A percentile compares a stretch with the other conserved stretches of the same genome.
phyloP scores from a whole-genome alignment of 2,329 filamentous ascomycete genomes.

The Chaetoscypha palmicola region DNA sequence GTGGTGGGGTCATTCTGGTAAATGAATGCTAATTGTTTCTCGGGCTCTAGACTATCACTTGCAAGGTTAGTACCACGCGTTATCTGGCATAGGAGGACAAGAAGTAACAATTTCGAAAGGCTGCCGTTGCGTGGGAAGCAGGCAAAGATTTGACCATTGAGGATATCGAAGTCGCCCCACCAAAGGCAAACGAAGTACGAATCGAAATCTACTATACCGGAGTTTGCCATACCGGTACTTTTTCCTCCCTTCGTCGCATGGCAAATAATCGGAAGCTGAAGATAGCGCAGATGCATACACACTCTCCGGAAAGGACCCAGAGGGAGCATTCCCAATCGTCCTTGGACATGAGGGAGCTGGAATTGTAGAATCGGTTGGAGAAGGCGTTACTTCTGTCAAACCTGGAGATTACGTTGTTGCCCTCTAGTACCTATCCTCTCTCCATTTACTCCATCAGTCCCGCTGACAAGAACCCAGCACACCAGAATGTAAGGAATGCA shows the following conservation, averaged over 20 bases:
- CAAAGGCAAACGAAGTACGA: slow-evolving; percentile 87
- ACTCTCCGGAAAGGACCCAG: slow-evolving; percentile 91
- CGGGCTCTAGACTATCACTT: slow-evolving; percentile 28
- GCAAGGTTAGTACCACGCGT: slow-evolving; percentile 25
- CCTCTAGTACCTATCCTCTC: slow-evolving; percentile 58
- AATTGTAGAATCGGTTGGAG: slow-evolving; percentile 86
- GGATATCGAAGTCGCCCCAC: slow-evolving; percentile 85
- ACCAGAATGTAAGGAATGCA: slow-evolving; percentile 95
- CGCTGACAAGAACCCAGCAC: slow-evolving; percentile 51
- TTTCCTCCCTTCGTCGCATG: slow-evolving; percentile 5
- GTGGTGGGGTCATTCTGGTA: background rate
- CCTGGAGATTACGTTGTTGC: slow-evolving; percentile 85
- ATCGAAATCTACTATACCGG: slow-evolving; percentile 97
- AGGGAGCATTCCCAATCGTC: slow-evolving; percentile 86
- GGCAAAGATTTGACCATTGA: slow-evolving; percentile 84
- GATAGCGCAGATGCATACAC: slow-evolving; percentile 72
- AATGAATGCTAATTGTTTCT: background rate
- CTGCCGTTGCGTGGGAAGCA: slow-evolving; percentile 95
- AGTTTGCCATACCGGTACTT: slow-evolving; percentile 90
- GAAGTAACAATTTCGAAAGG: slow-evolving; percentile 39
- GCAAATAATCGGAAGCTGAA: slow-evolving; percentile 9
- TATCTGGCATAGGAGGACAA: background rate
- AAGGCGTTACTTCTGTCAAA: slow-evolving; percentile 93
- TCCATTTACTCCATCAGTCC: background rate
- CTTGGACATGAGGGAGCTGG: slow-evolving; percentile 88